phyloP scores from a whole-genome alignment of 257 asterid species.

The Thymus quinquecostatus region DNA sequence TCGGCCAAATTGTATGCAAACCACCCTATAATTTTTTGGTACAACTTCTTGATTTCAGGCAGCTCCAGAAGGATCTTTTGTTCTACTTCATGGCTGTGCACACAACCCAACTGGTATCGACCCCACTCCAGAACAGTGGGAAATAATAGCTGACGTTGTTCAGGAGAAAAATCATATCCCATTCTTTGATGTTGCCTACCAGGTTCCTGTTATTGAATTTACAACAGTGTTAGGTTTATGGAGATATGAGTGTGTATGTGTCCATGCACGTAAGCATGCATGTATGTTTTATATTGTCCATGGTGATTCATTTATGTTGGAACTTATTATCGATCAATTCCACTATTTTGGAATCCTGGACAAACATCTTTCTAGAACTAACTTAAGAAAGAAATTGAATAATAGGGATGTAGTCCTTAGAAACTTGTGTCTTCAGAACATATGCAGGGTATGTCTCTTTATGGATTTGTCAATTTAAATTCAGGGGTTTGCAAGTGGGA shows the following conservation, averaged over 20 bases:
- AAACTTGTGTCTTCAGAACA: slow-evolving; percentile 18
- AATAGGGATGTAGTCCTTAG: slow-evolving; percentile 8
- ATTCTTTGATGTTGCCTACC: slow-evolving; percentile 98
- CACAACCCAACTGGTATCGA: slow-evolving; percentile 99
- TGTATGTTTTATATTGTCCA: background rate
- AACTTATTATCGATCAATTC: slow-evolving; percentile 13
- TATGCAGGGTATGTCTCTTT: slow-evolving; percentile 14
- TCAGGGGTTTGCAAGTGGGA: slow-evolving; percentile 99
- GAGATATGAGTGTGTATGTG: background rate
- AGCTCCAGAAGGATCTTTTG: slow-evolving; percentile 93
- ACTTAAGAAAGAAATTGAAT: background rate
- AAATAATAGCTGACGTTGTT: slow-evolving; percentile 80
- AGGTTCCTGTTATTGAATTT: slow-evolving; percentile 54
- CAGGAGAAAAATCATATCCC: slow-evolving; percentile 93
- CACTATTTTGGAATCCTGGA: background rate
- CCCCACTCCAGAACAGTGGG: slow-evolving; percentile 94
- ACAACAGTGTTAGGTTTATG: slow-evolving; percentile 15
- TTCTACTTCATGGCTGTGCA: slow-evolving; percentile 94
- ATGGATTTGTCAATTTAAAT: slow-evolving; percentile 28
- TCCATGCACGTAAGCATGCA: background rate
- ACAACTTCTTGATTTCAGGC: slow-evolving; percentile 51
- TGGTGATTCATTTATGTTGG: background rate
- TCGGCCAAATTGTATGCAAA: slow-evolving; percentile 16
- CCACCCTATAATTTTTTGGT: slow-evolving; percentile 6
- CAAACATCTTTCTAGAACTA: background rate